These are phyloP conservation scores for Stemphylium lycopersici DNA, from an alignment of 2,329 filamentous ascomycete genomes.

Conservation along the genomic window DNA sequence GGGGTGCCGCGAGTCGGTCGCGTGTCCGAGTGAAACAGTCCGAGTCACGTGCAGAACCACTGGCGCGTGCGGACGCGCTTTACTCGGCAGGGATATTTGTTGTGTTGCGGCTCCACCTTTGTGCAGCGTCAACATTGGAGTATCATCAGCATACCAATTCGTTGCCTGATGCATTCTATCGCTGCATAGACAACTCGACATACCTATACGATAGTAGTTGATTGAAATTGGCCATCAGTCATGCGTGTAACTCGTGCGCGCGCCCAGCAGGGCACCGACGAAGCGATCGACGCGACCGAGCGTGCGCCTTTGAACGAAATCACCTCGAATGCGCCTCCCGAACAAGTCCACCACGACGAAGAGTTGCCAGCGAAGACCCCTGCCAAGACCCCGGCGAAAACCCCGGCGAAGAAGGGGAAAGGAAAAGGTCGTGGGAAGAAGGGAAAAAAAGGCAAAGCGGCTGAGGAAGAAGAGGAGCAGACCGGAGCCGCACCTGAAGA, in stretches of 20 bases:
- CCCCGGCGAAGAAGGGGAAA: constrained; percentile 39
- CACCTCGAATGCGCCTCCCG: constrained; percentile 41
- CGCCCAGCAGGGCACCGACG: constrained; percentile 49
- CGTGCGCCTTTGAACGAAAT: constrained; percentile 51
- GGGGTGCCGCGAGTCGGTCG: constrained; percentile 8
- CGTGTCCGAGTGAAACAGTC: constrained; percentile 11
- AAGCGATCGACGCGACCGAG: constrained; percentile 43
- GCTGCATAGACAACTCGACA: constrained; percentile 15
- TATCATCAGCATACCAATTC: constrained; percentile 22
- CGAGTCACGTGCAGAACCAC: constrained; percentile 21
- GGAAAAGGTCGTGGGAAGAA: constrained; percentile 34
- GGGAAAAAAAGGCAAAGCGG: constrained; percentile 29
- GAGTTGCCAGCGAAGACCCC: constrained; percentile 33
- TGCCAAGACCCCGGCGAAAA: constrained; percentile 43
- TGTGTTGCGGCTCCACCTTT: constrained; percentile 20
- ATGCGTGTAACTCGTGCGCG: constrained; percentile 55
- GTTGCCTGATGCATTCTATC: constrained; percentile 23
- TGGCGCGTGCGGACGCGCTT: constrained; percentile 15
- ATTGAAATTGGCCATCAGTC: constrained; percentile 12
- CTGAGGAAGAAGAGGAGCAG: constrained; percentile 28
- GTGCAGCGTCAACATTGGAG: constrained; percentile 23
- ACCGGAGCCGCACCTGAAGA: constrained; percentile 26
- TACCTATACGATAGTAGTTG: neutral
- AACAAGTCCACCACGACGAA: constrained; percentile 24
- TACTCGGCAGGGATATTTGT: constrained; percentile 25